Percentiles rank a stretch among this genome's conserved stretches.
Conservation (phyloP, 306 rosid species). For the Castanea mollissima region DNA sequence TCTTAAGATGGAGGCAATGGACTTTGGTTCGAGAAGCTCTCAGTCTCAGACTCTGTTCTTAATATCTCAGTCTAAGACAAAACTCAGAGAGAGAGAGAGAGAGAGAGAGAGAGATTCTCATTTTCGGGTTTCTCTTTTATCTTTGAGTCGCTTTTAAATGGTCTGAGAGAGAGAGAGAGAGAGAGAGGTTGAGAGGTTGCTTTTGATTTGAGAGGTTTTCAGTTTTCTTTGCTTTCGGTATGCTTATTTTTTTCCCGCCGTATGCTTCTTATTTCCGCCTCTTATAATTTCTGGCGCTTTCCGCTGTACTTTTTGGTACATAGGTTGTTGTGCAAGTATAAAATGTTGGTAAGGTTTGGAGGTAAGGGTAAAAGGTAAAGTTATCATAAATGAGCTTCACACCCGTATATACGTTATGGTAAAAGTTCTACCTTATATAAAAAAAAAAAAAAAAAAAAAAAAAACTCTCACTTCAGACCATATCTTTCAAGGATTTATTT, state of each 20-base stretch:
- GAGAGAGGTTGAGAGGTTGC: conserved; percentile 22
- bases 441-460: too few relatives aligned
- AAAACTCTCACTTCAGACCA: background rate
- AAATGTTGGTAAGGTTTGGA: too few relatives aligned
- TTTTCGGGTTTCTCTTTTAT: background rate
- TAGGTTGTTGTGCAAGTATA: too few relatives aligned
- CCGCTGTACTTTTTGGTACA: too few relatives aligned
- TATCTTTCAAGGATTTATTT: conserved; percentile 14
- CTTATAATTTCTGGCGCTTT: too few relatives aligned
- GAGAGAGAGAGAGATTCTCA: too few relatives aligned
- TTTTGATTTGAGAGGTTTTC: background rate
- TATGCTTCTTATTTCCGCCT: conserved; percentile 3
- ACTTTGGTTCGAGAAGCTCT: conserved; percentile 25
- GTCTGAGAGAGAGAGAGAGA: background rate
- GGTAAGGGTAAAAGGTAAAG: too few relatives aligned
- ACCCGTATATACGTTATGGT: too few relatives aligned
- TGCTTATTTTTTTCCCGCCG: conserved; percentile 43
- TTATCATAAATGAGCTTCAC: too few relatives aligned
- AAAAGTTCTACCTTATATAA: too few relatives aligned
- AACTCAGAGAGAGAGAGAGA: conserved; percentile 1
- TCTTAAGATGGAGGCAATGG: conserved; percentile 19
- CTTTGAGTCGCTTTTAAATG: conserved; percentile 19
- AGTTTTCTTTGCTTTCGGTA: conserved; percentile 18
- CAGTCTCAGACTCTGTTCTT: background rate
- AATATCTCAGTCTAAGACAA: conserved; percentile 3